A percentile compares a stretch with the other conserved stretches of the same genome.
These are phyloP conservation scores for Teunomyces kruisii DNA, from an alignment of 805 yeast genomes.

Conservation along the genomic window DNA sequence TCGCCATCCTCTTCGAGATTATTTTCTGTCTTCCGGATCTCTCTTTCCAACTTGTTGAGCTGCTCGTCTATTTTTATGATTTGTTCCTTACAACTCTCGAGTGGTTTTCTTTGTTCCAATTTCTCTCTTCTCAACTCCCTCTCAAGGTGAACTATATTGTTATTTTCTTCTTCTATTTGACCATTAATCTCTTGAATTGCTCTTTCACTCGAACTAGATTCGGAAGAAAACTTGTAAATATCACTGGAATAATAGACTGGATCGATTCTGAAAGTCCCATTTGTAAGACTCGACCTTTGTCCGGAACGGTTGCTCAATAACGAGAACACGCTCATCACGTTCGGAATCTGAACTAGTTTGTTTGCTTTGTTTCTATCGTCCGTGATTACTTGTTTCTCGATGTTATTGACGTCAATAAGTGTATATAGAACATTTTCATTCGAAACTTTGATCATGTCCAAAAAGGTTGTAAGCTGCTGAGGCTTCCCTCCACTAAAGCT, in stretches of 20 bases:
- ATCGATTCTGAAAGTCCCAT: conserved; percentile 50
- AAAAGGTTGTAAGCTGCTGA: conserved; percentile 40
- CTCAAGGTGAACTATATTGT: conserved; percentile 3
- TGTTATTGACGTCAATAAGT: conserved; percentile 59
- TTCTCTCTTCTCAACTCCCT: conserved; percentile 6
- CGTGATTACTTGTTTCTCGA: conserved; percentile 60
- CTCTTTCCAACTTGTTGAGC: conserved; percentile 10
- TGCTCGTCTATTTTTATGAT: conserved; percentile 3
- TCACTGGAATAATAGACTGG: conserved; percentile 47
- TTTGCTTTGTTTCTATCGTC: conserved; percentile 54
- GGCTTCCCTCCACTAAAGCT: conserved; percentile 51
- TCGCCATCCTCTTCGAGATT: conserved; percentile 47
- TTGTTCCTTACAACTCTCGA: conserved; percentile 11
- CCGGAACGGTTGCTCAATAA: conserved; percentile 47
- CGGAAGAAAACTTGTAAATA: conserved; percentile 29
- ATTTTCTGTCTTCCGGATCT: conserved; percentile 26
- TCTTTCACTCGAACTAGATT: conserved; percentile 10
- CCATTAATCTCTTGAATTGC: conserved; percentile 14
- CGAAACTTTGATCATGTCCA: conserved; percentile 60
- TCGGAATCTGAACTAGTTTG: conserved; percentile 24
- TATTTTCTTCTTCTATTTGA: conserved; percentile 9
- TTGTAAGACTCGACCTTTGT: conserved; percentile 36
- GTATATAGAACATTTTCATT: conserved; percentile 57
- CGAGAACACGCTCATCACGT: conserved; percentile 44
- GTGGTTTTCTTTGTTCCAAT: conserved; percentile 8